Conservation (phyloP, 257 asterid species). For the Ajuga chamaepitys region DNA sequence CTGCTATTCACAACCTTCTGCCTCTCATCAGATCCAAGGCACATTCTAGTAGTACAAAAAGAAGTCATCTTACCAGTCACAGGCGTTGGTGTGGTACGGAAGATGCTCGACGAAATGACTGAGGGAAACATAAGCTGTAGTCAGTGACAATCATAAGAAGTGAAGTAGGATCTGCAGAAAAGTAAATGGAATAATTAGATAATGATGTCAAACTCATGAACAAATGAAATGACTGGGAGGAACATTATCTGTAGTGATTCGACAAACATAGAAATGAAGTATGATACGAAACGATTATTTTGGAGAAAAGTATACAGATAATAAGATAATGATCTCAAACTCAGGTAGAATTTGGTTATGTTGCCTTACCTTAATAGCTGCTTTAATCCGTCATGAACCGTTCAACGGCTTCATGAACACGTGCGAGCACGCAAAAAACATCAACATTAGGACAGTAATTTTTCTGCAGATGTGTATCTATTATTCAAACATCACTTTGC, state of each 20-base stretch:
- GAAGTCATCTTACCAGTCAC: slow-evolving; percentile 1
- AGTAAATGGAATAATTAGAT: too few relatives aligned
- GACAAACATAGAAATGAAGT: neutral
- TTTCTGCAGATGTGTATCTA: neutral
- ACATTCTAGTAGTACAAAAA: neutral
- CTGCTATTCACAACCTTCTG: slow-evolving; percentile 22
- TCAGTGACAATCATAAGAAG: too few relatives aligned
- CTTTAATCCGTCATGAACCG: neutral
- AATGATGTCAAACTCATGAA: too few relatives aligned
- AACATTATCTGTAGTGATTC: too few relatives aligned
- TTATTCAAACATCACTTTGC: slow-evolving; percentile 3
- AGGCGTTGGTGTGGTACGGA: neutral
- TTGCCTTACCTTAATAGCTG: neutral
- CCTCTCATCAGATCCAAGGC: slow-evolving; percentile 15
- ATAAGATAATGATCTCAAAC: neutral
- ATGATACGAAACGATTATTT: neutral
- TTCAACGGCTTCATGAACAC: too few relatives aligned
- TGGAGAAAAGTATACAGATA: neutral
- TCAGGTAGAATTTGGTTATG: neutral
- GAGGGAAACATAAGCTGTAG: neutral
- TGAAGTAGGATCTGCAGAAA: too few relatives aligned
- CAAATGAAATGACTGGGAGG: too few relatives aligned
- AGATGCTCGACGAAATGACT: slow-evolving; percentile 1
- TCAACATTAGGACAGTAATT: neutral
- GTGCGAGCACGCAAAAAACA: neutral